Percentiles rank a stretch among this genome's conserved stretches.
Evolutionary conservation across 495 filamentous ascomycete species (phyloP).

Genomic region (Penicilliopsis zonata): DNA sequence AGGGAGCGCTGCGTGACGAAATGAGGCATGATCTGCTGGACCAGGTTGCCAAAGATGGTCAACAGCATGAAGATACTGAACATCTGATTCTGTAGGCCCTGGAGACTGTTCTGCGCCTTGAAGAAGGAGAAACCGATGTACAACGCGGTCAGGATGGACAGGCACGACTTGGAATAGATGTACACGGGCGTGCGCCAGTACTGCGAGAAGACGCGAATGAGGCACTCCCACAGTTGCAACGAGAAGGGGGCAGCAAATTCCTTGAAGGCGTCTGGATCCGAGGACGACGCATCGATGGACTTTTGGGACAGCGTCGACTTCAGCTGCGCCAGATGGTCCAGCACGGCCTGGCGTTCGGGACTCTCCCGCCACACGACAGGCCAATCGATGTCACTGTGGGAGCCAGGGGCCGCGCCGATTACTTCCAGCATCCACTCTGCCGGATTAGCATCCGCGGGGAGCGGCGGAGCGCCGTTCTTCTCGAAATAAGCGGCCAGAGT

Average conservation of each 20-base stretch:
- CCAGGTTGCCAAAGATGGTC: conserved; percentile 69
- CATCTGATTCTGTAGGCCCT: conserved; percentile 85
- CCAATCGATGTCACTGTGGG: conserved; percentile 70
- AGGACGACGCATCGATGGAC: conserved; percentile 16
- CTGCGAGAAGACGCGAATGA: conserved; percentile 40
- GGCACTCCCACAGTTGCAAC: conserved; percentile 39
- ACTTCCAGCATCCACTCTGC: conserved; percentile 96
- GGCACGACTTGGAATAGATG: conserved; percentile 44
- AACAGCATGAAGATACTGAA: conserved; percentile 84
- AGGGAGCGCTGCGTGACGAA: conserved; percentile 56
- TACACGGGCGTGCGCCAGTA: conserved; percentile 52
- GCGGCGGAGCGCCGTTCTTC: conserved; percentile 54
- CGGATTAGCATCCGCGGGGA: conserved; percentile 69
- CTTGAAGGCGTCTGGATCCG: conserved; percentile 20
- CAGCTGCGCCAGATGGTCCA: conserved; percentile 56
- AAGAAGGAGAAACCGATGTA: conserved; percentile 94
- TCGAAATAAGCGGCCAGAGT: conserved; percentile 72
- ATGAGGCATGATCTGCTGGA: conserved; percentile 67
- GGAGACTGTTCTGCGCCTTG: conserved; percentile 55
- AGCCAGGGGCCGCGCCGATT: conserved; percentile 84
- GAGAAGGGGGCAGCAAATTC: conserved; percentile 45
- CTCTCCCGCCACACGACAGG: conserved; percentile 66
- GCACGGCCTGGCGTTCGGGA: conserved; percentile 54
- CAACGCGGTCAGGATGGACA: conserved; percentile 41
- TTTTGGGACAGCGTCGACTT: conserved; percentile 45